Evolutionary conservation across 2,329 filamentous ascomycete species (phyloP).

Genomic region (Aspergillaceae sp.): DNA sequence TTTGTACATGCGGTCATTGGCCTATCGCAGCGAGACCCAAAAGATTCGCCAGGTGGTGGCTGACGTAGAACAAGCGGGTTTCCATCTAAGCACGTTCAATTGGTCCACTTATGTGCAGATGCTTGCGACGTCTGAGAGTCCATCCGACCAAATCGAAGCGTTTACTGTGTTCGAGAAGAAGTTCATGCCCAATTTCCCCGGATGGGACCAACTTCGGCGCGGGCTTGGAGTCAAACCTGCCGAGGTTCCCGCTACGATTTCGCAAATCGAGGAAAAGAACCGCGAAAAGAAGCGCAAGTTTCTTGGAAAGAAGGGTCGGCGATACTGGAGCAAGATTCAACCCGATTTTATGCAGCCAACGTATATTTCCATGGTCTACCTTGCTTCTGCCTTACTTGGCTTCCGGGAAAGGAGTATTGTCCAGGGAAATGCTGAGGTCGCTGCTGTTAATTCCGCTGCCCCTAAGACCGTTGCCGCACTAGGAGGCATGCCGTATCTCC

Average conservation of each 20-base stretch:
- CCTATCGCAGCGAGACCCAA: conserved; percentile 44
- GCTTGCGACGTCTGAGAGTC: conserved; percentile 53
- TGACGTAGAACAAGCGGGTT: conserved; percentile 57
- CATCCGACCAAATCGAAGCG: conserved; percentile 48
- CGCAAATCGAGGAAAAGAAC: conserved; percentile 23
- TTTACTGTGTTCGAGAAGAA: conserved; percentile 66
- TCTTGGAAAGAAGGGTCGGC: conserved; percentile 24
- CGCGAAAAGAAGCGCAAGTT: conserved; percentile 14
- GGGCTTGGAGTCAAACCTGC: conserved; percentile 24
- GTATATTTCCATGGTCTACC: conserved; percentile 37
- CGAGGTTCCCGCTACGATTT: conserved; percentile 20
- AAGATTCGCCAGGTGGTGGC: conserved; percentile 46
- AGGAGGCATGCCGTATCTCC: conserved; percentile 30
- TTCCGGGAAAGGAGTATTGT: conserved; percentile 28
- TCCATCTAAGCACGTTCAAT: conserved; percentile 63
- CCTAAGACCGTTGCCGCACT: conserved; percentile 30
- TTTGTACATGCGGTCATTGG: conserved; percentile 46
- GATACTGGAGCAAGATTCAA: conserved; percentile 28
- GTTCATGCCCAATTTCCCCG: conserved; percentile 70
- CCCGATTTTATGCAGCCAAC: conserved; percentile 36
- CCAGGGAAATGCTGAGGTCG: conserved; percentile 23
- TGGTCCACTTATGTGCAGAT: conserved; percentile 72
- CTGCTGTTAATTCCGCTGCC: conserved; percentile 21
- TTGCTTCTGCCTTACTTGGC: conserved; percentile 33
- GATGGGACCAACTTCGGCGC: conserved; percentile 50